Conservation (phyloP, 352 stramenopile genomes). For the Phytopythium litorale region DNA sequence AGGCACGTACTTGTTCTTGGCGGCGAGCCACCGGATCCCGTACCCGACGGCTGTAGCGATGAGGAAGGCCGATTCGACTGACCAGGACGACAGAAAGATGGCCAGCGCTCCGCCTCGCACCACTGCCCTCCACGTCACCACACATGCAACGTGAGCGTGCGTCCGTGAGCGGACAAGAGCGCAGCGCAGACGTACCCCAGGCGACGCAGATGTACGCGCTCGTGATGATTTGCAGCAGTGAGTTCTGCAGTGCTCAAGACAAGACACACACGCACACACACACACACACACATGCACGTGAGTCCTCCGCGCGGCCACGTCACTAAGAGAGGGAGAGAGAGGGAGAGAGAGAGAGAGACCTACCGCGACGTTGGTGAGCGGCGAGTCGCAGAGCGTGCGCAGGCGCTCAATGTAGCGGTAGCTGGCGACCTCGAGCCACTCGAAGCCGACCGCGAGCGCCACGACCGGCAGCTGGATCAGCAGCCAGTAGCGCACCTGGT, state of each 20-base stretch:
- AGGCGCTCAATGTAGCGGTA: slow-evolving; percentile 62
- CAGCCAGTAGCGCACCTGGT: slow-evolving; percentile 77
- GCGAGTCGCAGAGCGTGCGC: slow-evolving; percentile 62
- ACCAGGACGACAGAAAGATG: slow-evolving; percentile 80
- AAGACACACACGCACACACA: background rate
- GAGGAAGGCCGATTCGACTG: slow-evolving; percentile 70
- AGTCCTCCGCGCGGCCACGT: background rate
- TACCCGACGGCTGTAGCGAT: slow-evolving; percentile 74
- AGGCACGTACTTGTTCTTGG: slow-evolving; percentile 67
- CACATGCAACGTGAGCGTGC: background rate
- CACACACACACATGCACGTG: background rate
- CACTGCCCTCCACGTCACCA: slow-evolving; percentile 29
- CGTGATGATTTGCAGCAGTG: slow-evolving; percentile 73
- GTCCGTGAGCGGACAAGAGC: background rate
- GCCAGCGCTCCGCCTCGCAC: slow-evolving; percentile 60
- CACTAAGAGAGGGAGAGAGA: background rate
- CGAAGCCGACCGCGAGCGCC: slow-evolving; percentile 66
- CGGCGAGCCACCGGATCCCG: slow-evolving; percentile 65
- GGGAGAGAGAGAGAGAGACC: background rate
- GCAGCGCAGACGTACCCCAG: slow-evolving; percentile 64
- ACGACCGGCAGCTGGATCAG: slow-evolving; percentile 72
- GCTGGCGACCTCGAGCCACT: slow-evolving; percentile 76
- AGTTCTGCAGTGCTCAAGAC: slow-evolving; percentile 35
- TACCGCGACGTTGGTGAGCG: slow-evolving; percentile 64
- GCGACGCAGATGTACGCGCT: slow-evolving; percentile 78